A percentile compares a stretch with the other conserved stretches of the same genome.
These are phyloP conservation scores for Quercus variabilis DNA, from an alignment of 306 rosid species.

Conservation along the genomic window DNA sequence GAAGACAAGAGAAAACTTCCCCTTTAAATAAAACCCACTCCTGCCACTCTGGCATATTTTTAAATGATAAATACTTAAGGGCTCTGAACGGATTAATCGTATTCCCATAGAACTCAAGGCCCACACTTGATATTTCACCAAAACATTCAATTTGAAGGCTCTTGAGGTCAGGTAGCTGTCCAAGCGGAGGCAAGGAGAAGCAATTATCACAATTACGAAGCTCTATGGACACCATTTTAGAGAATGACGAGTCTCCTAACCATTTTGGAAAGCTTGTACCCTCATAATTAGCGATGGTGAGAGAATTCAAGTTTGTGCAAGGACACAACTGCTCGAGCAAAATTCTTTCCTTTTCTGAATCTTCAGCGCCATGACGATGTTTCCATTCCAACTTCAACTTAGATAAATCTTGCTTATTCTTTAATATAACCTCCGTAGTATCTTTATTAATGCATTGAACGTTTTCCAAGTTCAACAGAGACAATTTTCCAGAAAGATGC, in stretches of 20 bases:
- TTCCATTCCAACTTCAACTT: neutral
- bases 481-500: slow-evolving; percentile 24
- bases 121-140: slow-evolving; percentile 11
- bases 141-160: slow-evolving; percentile 25
- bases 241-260: too few relatives aligned
- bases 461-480: slow-evolving; percentile 16
- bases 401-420: slow-evolving; percentile 31
- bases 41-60: slow-evolving; percentile 26
- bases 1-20: slow-evolving; percentile 18
- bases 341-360: neutral
- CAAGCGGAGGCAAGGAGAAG: too few relatives aligned
- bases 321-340: slow-evolving; percentile 29
- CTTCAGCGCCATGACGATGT: neutral
- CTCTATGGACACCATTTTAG: too few relatives aligned
- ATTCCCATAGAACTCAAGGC: slow-evolving; percentile 30
- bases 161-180: slow-evolving; percentile 6
- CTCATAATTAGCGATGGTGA: too few relatives aligned
- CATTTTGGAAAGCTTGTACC: too few relatives aligned
- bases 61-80: slow-evolving; percentile 26
- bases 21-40: slow-evolving; percentile 17
- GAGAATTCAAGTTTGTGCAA: neutral
- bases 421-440: slow-evolving; percentile 24
- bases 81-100: slow-evolving; percentile 13
- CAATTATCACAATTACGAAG: slow-evolving; percentile 1
- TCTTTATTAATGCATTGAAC: slow-evolving; percentile 1